phyloP scores from a whole-genome alignment of 768 basidiomycete genomes.

The Mycena olivaceomarginata region DNA sequence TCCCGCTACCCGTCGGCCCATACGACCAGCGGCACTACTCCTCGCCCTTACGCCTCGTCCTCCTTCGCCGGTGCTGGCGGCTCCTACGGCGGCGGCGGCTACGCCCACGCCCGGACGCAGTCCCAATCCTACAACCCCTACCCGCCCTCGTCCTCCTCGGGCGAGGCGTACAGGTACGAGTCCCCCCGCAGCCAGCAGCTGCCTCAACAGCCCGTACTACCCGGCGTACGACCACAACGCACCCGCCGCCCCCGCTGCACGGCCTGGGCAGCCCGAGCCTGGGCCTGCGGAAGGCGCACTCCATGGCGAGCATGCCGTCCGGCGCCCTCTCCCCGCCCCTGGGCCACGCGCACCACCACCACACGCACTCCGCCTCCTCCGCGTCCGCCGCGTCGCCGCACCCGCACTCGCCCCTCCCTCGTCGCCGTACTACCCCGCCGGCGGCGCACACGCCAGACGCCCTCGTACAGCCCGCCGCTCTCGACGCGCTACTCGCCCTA shows the following conservation, averaged over 20 bases:
- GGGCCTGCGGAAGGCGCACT: slow-evolving; percentile 28
- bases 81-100: neutral
- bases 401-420: too few species aligned
- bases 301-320: slow-evolving; percentile 16
- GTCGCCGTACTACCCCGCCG: neutral
- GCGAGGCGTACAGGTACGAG: neutral
- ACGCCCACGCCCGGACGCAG: slow-evolving; percentile 24
- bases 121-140: slow-evolving; percentile 43
- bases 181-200: neutral
- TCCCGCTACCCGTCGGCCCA: neutral
- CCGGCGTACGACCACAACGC: slow-evolving; percentile 25
- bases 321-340: too few species aligned
- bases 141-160: slow-evolving; percentile 2
- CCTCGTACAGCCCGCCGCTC: neutral
- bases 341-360: neutral
- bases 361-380: neutral
- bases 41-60: neutral
- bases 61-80: neutral
- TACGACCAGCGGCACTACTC: neutral
- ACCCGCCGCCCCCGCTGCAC: neutral
- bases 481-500: slow-evolving; percentile 29
- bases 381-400: neutral
- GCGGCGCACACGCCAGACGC: neutral
- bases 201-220: slow-evolving; percentile 20
- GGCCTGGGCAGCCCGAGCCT: neutral